These are phyloP conservation scores for Bauhinia variegata DNA, from an alignment of 306 rosid species.

Conservation along the genomic window DNA sequence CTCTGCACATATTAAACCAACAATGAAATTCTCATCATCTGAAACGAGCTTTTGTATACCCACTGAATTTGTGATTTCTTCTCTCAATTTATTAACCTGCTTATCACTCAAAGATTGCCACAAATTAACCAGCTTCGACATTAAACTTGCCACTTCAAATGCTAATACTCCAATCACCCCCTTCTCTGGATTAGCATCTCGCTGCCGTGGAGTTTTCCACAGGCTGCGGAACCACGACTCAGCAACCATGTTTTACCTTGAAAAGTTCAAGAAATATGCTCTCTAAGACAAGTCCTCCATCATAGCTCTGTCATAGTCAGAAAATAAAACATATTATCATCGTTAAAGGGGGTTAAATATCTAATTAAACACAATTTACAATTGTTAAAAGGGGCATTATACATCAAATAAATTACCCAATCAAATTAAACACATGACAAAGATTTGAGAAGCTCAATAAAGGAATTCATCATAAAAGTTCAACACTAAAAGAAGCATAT, in stretches of 20 bases:
- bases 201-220: constrained; percentile 78
- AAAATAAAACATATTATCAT: not conserved
- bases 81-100: constrained; percentile 73
- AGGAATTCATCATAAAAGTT: constrained; percentile 12
- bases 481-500: constrained; percentile 1
- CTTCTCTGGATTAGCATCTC: constrained; percentile 61
- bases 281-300: constrained; percentile 44
- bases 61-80: constrained; percentile 69
- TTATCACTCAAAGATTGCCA: constrained; percentile 87
- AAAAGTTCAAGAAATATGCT: constrained; percentile 32
- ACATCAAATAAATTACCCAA: constrained; percentile 15
- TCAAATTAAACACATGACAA: constrained; percentile 25
- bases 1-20: constrained; percentile 65
- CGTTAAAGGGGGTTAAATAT: too few species aligned
- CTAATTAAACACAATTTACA: constrained; percentile 17
- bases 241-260: constrained; percentile 65
- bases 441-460: constrained; percentile 2
- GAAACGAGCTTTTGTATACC: constrained; percentile 87
- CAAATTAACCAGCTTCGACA: constrained; percentile 89
- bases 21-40: constrained; percentile 70
- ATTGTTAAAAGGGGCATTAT: constrained; percentile 8
- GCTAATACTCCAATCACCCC: constrained; percentile 79
- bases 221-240: constrained; percentile 86
- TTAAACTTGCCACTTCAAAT: constrained; percentile 91
- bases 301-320: constrained; percentile 44